Base-by-base conservation (phyloP, 768 basidiomycete species). In the Pulveroboletus ravenelii region DNA sequence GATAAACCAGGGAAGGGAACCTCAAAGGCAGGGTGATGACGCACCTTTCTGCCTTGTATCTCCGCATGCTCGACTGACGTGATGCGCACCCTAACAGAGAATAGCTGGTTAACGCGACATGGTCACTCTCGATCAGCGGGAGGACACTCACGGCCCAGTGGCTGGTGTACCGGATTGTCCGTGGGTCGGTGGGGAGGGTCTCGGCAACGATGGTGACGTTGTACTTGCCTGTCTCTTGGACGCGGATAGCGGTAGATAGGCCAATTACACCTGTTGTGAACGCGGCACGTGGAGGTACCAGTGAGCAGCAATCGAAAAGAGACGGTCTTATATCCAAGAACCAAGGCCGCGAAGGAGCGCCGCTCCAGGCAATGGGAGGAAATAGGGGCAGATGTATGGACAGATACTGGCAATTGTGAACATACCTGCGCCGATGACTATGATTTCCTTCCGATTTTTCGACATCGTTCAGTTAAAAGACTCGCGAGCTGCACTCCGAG, bases 91-190 rank as follows among this genome's bases (percentile, higher is more conserved):
- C 89, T 92, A 43, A 6, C 30, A 45, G n/a, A 42, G 1, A 6
- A 35, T 48, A 39, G 29, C 23, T 13, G 20, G 32, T 42, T 27
- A 29, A 25, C 38, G 38, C 20, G 29, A 27, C 13, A 43, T 18
- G 48, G 46, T 41, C 34, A 15, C n/a, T 43, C 10, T 17, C 18
- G 23, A 43, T 27, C 6, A 29, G 15, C 36, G 15, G 18, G 17
- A 23, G 12, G 23, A 13, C 18, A 72, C 84, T 55, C 55, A 88
- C 89, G 34, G 89, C 89, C 89, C 89, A 91, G 31, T 79, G 79
- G 63, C 86, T 88, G 2, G 90, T 88, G 58, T 88, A 92, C 47
- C 76, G 75, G 62, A 85, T 82, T n/a, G 74, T 76, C 68, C 84
- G 84, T 1, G 80, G 76, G 64, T 92, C 90, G 35, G 74, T 82